Evolutionary conservation across 441 rosid genomes (phyloP).

Genomic region (Populus hybrid): DNA sequence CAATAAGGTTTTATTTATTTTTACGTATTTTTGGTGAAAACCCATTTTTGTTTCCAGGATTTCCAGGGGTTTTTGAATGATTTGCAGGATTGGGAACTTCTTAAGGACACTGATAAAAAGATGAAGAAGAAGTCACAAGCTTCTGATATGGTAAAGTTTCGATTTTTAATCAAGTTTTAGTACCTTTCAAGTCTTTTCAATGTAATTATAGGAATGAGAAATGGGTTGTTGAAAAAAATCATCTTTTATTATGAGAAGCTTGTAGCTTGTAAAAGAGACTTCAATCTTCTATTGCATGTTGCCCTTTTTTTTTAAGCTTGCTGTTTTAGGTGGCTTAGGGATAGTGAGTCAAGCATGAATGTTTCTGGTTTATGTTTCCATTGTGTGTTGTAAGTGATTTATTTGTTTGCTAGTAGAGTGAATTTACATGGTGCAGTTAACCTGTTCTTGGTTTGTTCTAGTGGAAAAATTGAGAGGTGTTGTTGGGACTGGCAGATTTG

Average conservation of each 20-base stretch:
- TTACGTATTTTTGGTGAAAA: conserved; percentile 7
- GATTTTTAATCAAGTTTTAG: conserved; percentile 4
- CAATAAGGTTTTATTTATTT: not conserved
- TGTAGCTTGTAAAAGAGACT: not conserved
- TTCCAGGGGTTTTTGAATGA: conserved; percentile 89
- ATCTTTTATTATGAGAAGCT: not conserved
- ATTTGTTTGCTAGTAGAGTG: not conserved
- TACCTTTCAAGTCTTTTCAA: not conserved
- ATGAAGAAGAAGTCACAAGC: conserved; percentile 46
- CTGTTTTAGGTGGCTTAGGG: not conserved
- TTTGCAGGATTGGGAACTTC: conserved; percentile 95
- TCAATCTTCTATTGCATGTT: not conserved
- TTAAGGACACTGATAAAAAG: conserved; percentile 53
- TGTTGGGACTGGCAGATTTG: not conserved
- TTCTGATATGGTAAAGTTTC: conserved; percentile 33
- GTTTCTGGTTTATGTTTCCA: not conserved
- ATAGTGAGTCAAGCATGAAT: not conserved
- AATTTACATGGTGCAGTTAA: not conserved
- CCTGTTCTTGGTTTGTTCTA: too few relatives aligned
- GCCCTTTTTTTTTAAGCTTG: not conserved
- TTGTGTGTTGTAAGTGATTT: not conserved
- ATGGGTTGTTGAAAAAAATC: not conserved
- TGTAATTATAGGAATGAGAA: not conserved
- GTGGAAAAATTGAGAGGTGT: not conserved
- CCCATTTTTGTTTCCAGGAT: conserved; percentile 42